Evolutionary conservation across 2,329 filamentous ascomycete species (phyloP).

Genomic region (Ophiostoma australiae): DNA sequence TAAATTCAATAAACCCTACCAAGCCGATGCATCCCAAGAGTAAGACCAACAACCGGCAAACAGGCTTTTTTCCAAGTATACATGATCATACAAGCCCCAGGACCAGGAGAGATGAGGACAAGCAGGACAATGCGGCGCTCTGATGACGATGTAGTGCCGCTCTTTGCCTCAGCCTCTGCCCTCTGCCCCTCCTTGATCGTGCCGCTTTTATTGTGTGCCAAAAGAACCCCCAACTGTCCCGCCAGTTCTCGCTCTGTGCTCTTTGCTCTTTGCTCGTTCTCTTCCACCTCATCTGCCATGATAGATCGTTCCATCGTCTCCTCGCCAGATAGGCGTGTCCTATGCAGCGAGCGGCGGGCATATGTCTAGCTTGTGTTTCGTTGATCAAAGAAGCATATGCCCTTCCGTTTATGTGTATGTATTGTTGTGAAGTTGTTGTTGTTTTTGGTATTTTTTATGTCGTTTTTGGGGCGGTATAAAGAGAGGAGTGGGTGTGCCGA

Average conservation of each 20-base stretch:
- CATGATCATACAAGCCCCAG: not conserved
- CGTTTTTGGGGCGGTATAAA: slow-evolving; percentile 18
- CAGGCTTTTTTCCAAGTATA: not conserved
- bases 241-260: not conserved
- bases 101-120: not conserved
- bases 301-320: slow-evolving; percentile 17
- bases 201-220: not conserved
- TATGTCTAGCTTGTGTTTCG: not conserved
- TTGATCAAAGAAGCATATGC: not conserved
- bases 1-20: slow-evolving; percentile 8
- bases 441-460: slow-evolving; percentile 1
- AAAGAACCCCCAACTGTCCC: not conserved
- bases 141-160: not conserved
- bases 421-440: not conserved
- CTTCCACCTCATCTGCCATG: slow-evolving; percentile 6
- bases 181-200: not conserved
- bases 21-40: not conserved
- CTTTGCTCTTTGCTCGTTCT: too few species aligned
- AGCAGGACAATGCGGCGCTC: not conserved
- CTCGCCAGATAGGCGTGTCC: not conserved
- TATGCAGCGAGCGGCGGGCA: not conserved
- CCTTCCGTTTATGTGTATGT: not conserved
- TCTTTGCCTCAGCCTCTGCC: not conserved
- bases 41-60: slow-evolving; percentile 11
- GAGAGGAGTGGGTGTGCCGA: slow-evolving; percentile 22